Base-by-base conservation (phyloP, 2,329 filamentous ascomycete genomes). In the Colletotrichum musicola region DNA sequence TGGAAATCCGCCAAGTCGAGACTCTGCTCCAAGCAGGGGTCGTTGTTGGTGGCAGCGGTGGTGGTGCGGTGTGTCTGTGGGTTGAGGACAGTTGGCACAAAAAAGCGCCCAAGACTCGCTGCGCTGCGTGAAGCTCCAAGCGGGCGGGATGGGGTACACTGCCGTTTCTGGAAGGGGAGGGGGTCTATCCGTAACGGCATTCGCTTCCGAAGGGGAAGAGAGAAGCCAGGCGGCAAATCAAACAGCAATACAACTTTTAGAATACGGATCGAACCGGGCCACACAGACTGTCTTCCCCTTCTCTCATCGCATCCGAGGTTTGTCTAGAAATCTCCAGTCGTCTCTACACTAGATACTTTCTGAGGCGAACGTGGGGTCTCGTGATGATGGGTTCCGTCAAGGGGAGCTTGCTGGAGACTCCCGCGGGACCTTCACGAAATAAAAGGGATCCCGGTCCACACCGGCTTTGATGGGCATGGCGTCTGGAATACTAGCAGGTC, bases 1-100 rank as follows among this genome's bases (percentile, higher is more conserved):
- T 53, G 56, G 60, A 71, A 60, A 60, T 55, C 42, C 60, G 68
- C 68, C 70, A 64, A 70, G 68, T 50, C 27, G 49, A 60, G 38
- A 68, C 42, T 46, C 49, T 54, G 44, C 55, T 55, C 44, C 50
- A 66, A 49, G 61, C 66, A 69, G 69, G 51, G 69, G 47, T 60
- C 13, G 66, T 56, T 60, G 54, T 54, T 55, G 61, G 40, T 49
- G 60, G 47, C 59, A 40, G 61, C 49, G 54, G 40, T 22, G 60
- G 47, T 64, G 47, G 61, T 54, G 64, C 27, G 49, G 65, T 64
- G 65, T 64, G 61, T 64, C 40, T 60, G 49, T 64, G 64, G 71
- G 63, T 60, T 71, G 71, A 76, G 74, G 74, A 75, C 73, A 75
- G 66, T 75, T 76, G 75, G 74, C 73, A 69, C 66, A 69, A 69